Percentiles rank a stretch among this genome's conserved stretches.
Conservation (phyloP, 208 protist genomes). For the Sergeia podlipaevii region DNA sequence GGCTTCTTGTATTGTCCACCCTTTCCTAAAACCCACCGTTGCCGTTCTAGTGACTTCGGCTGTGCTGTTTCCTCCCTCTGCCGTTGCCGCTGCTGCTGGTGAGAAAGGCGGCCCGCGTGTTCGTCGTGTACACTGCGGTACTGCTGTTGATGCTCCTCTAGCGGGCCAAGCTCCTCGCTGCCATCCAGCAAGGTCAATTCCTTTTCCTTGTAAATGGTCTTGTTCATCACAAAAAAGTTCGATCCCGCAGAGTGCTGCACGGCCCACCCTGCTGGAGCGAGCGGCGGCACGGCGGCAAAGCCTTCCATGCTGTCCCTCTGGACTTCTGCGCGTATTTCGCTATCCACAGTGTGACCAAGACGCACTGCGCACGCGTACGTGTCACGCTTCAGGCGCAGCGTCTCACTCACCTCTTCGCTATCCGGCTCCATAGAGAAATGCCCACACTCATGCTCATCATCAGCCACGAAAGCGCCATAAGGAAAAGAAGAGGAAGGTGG, state of each 20-base stretch:
- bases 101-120: background rate
- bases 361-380: slow-evolving; percentile 11
- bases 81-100: background rate
- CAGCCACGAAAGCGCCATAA: no score
- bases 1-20: background rate
- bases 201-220: background rate
- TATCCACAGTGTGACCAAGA: slow-evolving; percentile 17
- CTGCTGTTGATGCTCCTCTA: slow-evolving; percentile 6
- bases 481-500: no score
- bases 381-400: slow-evolving; percentile 7
- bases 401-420: slow-evolving; percentile 1
- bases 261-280: slow-evolving; percentile 60
- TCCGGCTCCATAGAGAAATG: no score
- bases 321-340: slow-evolving; percentile 71
- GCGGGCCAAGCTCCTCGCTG: slow-evolving; percentile 1
- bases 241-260: slow-evolving; percentile 53
- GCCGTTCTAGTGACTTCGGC: background rate
- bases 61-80: background rate
- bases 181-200: slow-evolving; percentile 1
- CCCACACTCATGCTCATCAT: no score
- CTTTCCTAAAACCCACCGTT: background rate
- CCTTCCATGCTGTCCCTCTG: slow-evolving; percentile 60
- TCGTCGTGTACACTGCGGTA: slow-evolving; percentile 66
- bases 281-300: slow-evolving; percentile 60
- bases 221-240: slow-evolving; percentile 58